These are phyloP conservation scores for Penicillium tannophilum DNA, from an alignment of 495 filamentous ascomycete species.

Conservation along the genomic window DNA sequence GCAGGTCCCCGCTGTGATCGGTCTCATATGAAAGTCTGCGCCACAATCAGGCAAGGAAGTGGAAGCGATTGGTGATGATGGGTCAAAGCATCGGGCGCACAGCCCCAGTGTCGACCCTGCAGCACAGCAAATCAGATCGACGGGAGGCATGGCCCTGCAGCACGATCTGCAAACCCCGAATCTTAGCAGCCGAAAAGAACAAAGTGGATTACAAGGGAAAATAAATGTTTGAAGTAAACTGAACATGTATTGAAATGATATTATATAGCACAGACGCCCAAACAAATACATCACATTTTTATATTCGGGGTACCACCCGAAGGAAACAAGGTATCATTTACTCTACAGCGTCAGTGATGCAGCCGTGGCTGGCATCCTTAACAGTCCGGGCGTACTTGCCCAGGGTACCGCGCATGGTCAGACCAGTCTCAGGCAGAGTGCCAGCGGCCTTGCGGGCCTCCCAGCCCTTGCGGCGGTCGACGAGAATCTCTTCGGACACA, in stretches of 20 bases:
- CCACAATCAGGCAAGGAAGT: constrained; percentile 6
- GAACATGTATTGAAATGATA: constrained; percentile 22
- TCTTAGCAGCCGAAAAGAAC: neutral
- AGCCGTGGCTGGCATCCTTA: constrained; percentile 69
- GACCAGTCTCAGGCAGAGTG: constrained; percentile 37
- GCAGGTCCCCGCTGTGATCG: constrained; percentile 6
- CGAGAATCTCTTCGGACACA: constrained; percentile 60
- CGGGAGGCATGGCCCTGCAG: neutral
- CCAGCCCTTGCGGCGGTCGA: constrained; percentile 64
- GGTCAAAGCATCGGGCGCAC: constrained; percentile 6
- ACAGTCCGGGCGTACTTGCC: constrained; percentile 84
- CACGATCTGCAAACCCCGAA: neutral
- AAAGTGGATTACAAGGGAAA: constrained; percentile 28
- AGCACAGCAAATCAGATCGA: neutral
- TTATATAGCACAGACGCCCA: constrained; percentile 27
- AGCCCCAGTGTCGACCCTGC: constrained; percentile 5
- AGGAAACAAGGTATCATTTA: constrained; percentile 22
- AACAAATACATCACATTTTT: constrained; percentile 34
- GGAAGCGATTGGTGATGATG: constrained; percentile 1
- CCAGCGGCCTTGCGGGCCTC: constrained; percentile 40
- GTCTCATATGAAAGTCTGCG: constrained; percentile 7
- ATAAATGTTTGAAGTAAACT: neutral
- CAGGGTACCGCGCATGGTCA: constrained; percentile 71
- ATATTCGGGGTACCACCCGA: constrained; percentile 15
- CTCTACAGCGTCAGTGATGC: constrained; percentile 49